These are phyloP conservation scores for Aspergillus pseudoviridinutans DNA, from an alignment of 2,329 filamentous ascomycete species.

Conservation along the genomic window DNA sequence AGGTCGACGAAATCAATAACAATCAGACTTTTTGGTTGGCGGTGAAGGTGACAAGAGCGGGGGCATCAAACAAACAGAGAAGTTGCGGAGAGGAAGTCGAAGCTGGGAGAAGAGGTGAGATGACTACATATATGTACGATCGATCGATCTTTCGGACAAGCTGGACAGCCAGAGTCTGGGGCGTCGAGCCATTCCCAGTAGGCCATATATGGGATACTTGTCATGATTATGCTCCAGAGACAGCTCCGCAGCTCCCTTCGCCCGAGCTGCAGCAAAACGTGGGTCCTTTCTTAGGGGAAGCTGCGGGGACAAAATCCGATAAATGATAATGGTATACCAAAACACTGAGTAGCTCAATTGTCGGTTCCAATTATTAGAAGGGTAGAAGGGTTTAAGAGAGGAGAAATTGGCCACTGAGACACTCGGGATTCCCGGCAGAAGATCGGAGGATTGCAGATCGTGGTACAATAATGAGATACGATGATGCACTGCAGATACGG, in stretches of 20 bases:
- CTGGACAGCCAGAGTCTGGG: neutral
- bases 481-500: no score
- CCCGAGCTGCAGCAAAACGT: conserved; percentile 7
- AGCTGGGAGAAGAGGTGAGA: neutral
- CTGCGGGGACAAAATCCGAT: neutral
- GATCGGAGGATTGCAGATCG: no score
- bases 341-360: neutral
- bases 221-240: neutral
- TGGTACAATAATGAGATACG: no score
- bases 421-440: no score
- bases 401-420: neutral
- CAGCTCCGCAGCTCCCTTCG: conserved; percentile 11
- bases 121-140: neutral
- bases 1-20: neutral
- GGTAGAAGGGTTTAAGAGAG: no score
- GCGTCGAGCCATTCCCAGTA: neutral
- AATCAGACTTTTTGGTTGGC: neutral
- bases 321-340: neutral
- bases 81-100: neutral
- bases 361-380: neutral
- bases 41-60: neutral
- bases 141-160: no score
- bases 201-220: neutral
- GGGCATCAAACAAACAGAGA: neutral
- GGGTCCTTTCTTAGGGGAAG: conserved; percentile 1